These are phyloP conservation scores for Chlorencoelia australis DNA, from an alignment of 2,329 filamentous ascomycete species.

Conservation along the genomic window DNA sequence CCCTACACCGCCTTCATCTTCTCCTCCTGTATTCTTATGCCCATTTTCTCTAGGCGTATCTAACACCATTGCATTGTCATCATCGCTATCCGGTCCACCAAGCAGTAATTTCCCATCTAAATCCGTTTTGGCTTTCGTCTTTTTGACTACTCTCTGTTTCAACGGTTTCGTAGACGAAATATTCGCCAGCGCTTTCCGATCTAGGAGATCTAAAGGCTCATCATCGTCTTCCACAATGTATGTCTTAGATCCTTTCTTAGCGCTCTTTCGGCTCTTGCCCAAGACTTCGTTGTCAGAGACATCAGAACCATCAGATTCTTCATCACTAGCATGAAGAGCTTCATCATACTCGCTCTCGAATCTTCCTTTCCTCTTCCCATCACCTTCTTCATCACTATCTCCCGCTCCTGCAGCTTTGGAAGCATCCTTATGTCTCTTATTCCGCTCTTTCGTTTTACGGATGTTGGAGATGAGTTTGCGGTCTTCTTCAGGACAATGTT, in stretches of 20 bases:
- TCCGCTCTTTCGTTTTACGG: conserved; percentile 84
- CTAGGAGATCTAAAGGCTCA: conserved; percentile 88
- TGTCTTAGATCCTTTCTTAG: conserved; percentile 49
- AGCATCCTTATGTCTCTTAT: conserved; percentile 78
- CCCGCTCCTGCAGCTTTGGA: conserved; percentile 46
- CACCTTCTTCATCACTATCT: conserved; percentile 43
- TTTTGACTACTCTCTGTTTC: conserved; percentile 42
- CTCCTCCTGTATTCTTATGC: conserved; percentile 30
- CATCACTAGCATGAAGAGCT: conserved; percentile 61
- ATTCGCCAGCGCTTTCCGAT: conserved; percentile 78
- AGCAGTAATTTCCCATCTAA: conserved; percentile 74
- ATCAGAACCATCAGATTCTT: conserved; percentile 48
- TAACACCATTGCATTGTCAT: conserved; percentile 51
- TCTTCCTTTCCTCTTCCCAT: conserved; percentile 41
- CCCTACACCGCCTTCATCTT: conserved; percentile 46
- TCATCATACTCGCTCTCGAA: conserved; percentile 94
- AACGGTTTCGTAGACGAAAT: conserved; percentile 85
- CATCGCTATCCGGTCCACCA: conserved; percentile 41
- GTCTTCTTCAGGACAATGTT: conserved; percentile 73
- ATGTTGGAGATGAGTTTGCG: conserved; percentile 89
- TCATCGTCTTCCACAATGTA: conserved; percentile 94
- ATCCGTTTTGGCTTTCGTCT: conserved; percentile 56
- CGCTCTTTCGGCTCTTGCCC: conserved; percentile 33
- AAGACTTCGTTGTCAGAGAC: conserved; percentile 51
- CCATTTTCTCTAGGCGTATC: conserved; percentile 41